These are phyloP conservation scores for Populus trichocarpa DNA, from an alignment of 441 rosid species.

Conservation along the genomic window DNA sequence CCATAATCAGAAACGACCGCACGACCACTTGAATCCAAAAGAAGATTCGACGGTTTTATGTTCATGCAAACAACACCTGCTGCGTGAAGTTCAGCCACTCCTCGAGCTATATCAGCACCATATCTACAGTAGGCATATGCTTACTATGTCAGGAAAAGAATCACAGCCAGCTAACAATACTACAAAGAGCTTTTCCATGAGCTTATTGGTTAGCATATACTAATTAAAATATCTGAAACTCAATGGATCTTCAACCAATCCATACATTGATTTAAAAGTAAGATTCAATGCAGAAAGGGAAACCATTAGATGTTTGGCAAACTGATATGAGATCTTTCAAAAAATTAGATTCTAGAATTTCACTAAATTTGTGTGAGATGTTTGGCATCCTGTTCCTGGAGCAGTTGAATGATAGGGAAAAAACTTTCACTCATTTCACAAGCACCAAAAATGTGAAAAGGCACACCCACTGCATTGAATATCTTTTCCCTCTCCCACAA, in stretches of 20 bases:
- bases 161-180: neutral
- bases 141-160: constrained; percentile 23
- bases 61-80: constrained; percentile 98
- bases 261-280: neutral
- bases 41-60: constrained; percentile 94
- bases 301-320: neutral
- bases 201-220: neutral
- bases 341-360: neutral
- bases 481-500: neutral
- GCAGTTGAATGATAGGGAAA: neutral
- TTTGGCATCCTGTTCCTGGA: neutral
- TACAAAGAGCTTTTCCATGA: neutral
- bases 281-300: neutral
- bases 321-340: neutral
- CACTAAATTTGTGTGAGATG: neutral
- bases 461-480: neutral
- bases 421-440: neutral
- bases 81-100: constrained; percentile 97
- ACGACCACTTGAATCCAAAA: constrained; percentile 73
- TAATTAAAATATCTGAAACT: neutral
- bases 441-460: neutral
- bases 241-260: neutral
- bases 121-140: constrained; percentile 57
- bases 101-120: constrained; percentile 95
- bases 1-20: constrained; percentile 98